Base-by-base conservation (phyloP, 768 basidiomycete species). In the Russula sp. region DNA sequence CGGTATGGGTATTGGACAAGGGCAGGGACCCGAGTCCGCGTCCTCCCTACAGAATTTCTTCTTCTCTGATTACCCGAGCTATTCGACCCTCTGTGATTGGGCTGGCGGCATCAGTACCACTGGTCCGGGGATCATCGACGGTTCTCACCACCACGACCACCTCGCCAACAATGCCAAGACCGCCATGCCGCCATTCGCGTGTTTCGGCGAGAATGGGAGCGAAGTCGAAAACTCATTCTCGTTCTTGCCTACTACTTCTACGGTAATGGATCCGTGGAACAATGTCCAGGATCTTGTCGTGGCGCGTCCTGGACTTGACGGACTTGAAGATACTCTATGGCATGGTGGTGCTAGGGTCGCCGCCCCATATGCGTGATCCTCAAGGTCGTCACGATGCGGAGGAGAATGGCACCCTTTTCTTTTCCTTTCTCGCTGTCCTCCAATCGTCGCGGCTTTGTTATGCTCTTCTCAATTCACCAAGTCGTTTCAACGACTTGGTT, bases 51-150 rank as follows among this genome's bases (percentile, higher is more conserved):
- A 50, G 13, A 22, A 11, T 26, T 68, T 63, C 61, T 53, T 63
- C 57, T 48, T 48, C 46, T 48, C 46, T n/a, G 46, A 48, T 13
- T 48, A 22, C 11, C 67, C 68, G n/a, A 61, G 10, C 14, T 69
- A 67, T 18, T 69, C 67, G 61, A 60, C 65, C 7, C 59, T 69
- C 24, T 67, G 65, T 56, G 68, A 59, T 46, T 69, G 68, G 68
- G 66, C 68, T 11, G 68, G 68, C 2, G 24, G 30, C 5, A 10
- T 11, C 10, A 16, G 10, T 11, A 6, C 6, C 7, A n/a, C 40
- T 18, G 36, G 30, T 14, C 8, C 24, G n/a, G 50, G 24, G 2
- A 22, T 57, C 3, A 22, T 28, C 28, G 42, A 44, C n/a, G 28
- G 28, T 26, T 16, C 24, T 26, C 48, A 49, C 48, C 22, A 11